phyloP scores from a whole-genome alignment of 495 filamentous ascomycete genomes.

The Glarea lozoyensis region DNA sequence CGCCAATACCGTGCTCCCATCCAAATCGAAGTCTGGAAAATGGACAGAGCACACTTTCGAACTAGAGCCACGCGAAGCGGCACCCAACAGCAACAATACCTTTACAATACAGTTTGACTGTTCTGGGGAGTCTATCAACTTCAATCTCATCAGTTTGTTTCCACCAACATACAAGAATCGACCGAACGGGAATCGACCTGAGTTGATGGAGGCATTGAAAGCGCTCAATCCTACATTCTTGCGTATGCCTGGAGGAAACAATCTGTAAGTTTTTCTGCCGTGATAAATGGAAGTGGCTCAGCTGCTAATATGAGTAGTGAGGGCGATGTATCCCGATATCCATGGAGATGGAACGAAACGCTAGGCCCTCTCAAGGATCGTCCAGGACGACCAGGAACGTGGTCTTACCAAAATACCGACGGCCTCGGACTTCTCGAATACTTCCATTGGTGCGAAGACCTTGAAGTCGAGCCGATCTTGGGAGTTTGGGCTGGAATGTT shows the following conservation, averaged over 20 bases:
- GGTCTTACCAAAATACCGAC: slow-evolving; percentile 46
- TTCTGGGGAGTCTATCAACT: slow-evolving; percentile 29
- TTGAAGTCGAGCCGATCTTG: slow-evolving; percentile 41
- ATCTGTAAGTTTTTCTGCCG: slow-evolving; percentile 19
- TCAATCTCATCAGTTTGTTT: slow-evolving; percentile 45
- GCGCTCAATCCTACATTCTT: slow-evolving; percentile 38
- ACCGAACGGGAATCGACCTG: slow-evolving; percentile 40
- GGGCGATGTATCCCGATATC: slow-evolving; percentile 25
- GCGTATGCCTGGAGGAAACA: slow-evolving; percentile 46
- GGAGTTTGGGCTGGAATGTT: slow-evolving; percentile 43
- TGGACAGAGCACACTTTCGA: slow-evolving; percentile 31
- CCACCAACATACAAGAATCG: slow-evolving; percentile 43
- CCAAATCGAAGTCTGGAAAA: slow-evolving; percentile 20
- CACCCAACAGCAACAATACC: slow-evolving; percentile 34
- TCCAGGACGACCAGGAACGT: slow-evolving; percentile 39
- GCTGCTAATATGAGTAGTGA: slow-evolving; percentile 19
- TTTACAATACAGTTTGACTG: slow-evolving; percentile 36
- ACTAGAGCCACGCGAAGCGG: slow-evolving; percentile 30
- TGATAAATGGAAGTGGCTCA: not conserved
- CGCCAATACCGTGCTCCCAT: slow-evolving; percentile 28
- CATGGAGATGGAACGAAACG: slow-evolving; percentile 49
- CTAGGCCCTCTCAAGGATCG: slow-evolving; percentile 43
- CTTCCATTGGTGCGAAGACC: slow-evolving; percentile 43
- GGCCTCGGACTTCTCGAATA: slow-evolving; percentile 31
- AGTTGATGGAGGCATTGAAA: slow-evolving; percentile 37